phyloP scores from a whole-genome alignment of 768 basidiomycete species.

The Roridomyces roridus region DNA sequence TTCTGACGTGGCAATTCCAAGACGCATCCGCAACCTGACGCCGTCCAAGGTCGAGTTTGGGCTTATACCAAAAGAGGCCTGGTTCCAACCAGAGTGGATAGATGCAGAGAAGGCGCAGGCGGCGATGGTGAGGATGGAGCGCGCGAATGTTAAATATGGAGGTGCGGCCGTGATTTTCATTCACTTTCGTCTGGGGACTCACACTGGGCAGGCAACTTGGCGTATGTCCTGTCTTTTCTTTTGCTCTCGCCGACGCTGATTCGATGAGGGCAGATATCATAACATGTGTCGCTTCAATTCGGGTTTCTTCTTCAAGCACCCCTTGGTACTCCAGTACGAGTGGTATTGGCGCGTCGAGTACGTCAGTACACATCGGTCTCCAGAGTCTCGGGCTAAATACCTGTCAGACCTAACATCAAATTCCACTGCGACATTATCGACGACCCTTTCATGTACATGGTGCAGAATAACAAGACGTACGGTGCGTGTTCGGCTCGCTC shows the following conservation, averaged over 20 bases:
- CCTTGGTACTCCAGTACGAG: constrained; percentile 49
- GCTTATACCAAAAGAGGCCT: constrained; percentile 61
- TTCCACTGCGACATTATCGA: constrained; percentile 43
- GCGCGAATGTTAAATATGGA: constrained; percentile 54
- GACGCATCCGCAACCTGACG: constrained; percentile 47
- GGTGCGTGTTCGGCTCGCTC: constrained; percentile 37
- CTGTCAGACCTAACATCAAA: constrained; percentile 51
- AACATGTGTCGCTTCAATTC: constrained; percentile 84
- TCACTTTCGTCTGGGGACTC: not conserved
- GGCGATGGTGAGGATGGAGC: constrained; percentile 57
- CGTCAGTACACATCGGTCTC: constrained; percentile 17
- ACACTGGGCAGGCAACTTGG: constrained; percentile 2
- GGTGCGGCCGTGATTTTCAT: constrained; percentile 31
- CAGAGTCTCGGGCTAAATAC: not conserved
- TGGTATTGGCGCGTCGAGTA: constrained; percentile 72
- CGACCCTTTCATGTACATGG: constrained; percentile 63
- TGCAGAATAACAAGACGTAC: constrained; percentile 57
- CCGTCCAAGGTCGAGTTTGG: constrained; percentile 56
- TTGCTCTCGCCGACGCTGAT: not conserved
- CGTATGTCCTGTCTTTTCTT: constrained; percentile 2
- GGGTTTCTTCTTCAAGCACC: constrained; percentile 45
- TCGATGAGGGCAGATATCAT: constrained; percentile 48
- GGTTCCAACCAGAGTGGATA: constrained; percentile 76
- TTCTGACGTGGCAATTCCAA: no score
- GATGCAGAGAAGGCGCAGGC: constrained; percentile 65